These are phyloP conservation scores for Ogataea trehaloabstinens DNA, from an alignment of 805 yeast species.

Conservation along the genomic window DNA sequence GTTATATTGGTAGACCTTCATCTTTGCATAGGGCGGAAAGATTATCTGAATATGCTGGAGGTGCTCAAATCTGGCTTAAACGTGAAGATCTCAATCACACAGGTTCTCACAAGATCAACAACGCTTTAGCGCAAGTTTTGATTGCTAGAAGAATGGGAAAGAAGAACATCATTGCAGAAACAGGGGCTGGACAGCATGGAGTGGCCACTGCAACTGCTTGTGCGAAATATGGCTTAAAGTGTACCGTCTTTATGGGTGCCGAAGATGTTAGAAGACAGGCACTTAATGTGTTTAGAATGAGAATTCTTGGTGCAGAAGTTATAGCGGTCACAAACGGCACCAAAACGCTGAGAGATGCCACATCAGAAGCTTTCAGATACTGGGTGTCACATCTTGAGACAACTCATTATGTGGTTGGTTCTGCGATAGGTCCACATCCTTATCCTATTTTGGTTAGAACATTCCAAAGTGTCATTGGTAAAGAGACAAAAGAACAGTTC, in stretches of 20 bases:
- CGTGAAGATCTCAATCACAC: conserved; percentile 94
- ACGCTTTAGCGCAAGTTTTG: conserved; percentile 78
- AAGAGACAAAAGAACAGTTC: conserved; percentile 91
- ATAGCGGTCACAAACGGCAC: conserved; percentile 94
- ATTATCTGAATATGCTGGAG: conserved; percentile 86
- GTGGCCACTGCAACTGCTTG: conserved; percentile 92
- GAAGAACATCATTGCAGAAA: conserved; percentile 76
- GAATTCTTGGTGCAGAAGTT: conserved; percentile 93
- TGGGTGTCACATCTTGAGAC: conserved; percentile 89
- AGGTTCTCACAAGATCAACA: conserved; percentile 85
- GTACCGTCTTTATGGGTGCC: conserved; percentile 98
- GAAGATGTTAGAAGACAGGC: conserved; percentile 99
- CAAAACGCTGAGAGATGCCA: conserved; percentile 93
- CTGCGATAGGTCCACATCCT: conserved; percentile 99
- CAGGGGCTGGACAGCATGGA: conserved; percentile 94
- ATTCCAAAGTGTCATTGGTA: conserved; percentile 95
- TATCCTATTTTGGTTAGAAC: conserved; percentile 97
- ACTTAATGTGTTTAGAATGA: conserved; percentile 94
- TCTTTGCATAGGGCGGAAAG: conserved; percentile 88
- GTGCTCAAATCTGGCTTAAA: conserved; percentile 95
- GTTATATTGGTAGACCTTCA: conserved; percentile 96
- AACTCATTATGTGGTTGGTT: conserved; percentile 95
- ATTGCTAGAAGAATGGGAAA: conserved; percentile 79
- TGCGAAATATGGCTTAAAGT: conserved; percentile 88
- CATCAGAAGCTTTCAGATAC: conserved; percentile 91